Conservation (phyloP, 2,329 filamentous ascomycete genomes). For the Annulohypoxylon truncatum region DNA sequence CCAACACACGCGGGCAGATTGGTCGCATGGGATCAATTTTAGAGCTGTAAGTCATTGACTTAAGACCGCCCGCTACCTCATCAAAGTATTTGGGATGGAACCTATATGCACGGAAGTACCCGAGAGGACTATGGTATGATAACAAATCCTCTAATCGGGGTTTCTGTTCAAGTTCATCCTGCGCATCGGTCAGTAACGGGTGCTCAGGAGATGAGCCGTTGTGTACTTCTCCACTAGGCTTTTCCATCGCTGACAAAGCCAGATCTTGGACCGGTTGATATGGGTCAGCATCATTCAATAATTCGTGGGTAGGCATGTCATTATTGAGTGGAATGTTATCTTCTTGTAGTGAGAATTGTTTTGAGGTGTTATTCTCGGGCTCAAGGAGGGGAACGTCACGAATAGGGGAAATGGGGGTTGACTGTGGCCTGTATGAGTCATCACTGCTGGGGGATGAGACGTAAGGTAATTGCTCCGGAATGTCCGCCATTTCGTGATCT, state of each 20-base stretch:
- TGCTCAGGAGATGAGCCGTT: slow-evolving; percentile 45
- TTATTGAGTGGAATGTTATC: slow-evolving; percentile 25
- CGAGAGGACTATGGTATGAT: slow-evolving; percentile 86
- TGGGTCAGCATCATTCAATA: slow-evolving; percentile 42
- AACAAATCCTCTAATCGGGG: slow-evolving; percentile 52
- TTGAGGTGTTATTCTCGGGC: slow-evolving; percentile 17
- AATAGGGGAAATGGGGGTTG: slow-evolving; percentile 38
- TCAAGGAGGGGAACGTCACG: slow-evolving; percentile 26
- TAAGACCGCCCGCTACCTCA: slow-evolving; percentile 78
- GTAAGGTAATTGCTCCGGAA: slow-evolving; percentile 38
- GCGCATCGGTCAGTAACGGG: slow-evolving; percentile 47
- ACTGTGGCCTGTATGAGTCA: slow-evolving; percentile 39
- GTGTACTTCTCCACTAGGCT: slow-evolving; percentile 49
- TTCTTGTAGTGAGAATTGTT: slow-evolving; percentile 5
- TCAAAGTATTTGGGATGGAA: slow-evolving; percentile 83
- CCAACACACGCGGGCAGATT: slow-evolving; percentile 81
- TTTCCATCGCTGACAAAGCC: slow-evolving; percentile 23
- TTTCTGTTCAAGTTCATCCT: slow-evolving; percentile 41
- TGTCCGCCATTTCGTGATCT: slow-evolving; percentile 26
- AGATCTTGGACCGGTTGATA: slow-evolving; percentile 23
- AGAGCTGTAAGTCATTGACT: slow-evolving; percentile 93
- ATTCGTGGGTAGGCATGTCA: slow-evolving; percentile 37
- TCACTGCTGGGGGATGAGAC: slow-evolving; percentile 40
- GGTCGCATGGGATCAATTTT: slow-evolving; percentile 80
- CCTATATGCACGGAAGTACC: slow-evolving; percentile 86